A percentile compares a stretch with the other conserved stretches of the same genome.
phyloP scores from a whole-genome alignment of 148 eudicot genomes.

The Rhododendron griersonianum region DNA sequence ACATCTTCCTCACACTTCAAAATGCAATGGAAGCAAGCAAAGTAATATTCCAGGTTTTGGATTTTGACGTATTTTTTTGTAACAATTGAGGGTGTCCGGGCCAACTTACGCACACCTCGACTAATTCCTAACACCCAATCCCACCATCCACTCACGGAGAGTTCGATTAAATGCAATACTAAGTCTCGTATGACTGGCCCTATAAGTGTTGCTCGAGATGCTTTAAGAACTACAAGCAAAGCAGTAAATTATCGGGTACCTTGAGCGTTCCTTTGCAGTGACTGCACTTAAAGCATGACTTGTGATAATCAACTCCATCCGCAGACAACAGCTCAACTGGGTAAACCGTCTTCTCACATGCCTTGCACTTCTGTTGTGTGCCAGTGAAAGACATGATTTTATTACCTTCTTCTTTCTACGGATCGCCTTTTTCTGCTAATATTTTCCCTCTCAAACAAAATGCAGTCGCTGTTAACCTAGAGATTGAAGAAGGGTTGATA shows the following conservation, averaged over 20 bases:
- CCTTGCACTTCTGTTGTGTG: slow-evolving; percentile 84
- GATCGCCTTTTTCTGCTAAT: slow-evolving; percentile 9
- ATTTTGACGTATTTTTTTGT: not conserved
- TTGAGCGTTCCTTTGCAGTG: slow-evolving; percentile 82
- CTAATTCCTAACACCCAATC: not conserved
- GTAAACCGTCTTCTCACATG: slow-evolving; percentile 85
- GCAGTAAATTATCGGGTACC: slow-evolving; percentile 24
- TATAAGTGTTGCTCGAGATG: not conserved
- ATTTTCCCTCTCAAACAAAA: not conserved
- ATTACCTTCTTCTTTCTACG: not conserved
- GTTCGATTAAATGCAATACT: too few relatives aligned
- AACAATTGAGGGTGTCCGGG: not conserved
- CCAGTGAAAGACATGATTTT: slow-evolving; percentile 71
- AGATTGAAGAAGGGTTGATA: not conserved
- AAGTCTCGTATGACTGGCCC: not conserved
- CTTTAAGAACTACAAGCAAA: not conserved
- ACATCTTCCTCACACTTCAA: not conserved
- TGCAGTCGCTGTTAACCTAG: not conserved
- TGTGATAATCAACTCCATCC: slow-evolving; percentile 70
- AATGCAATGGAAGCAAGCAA: not conserved
- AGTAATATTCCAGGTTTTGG: not conserved
- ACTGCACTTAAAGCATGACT: slow-evolving; percentile 82
- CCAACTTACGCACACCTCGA: not conserved
- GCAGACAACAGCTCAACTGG: slow-evolving; percentile 73
- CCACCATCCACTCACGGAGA: not conserved